phyloP scores from a whole-genome alignment of 176 grass and related monocot species.

The Phragmites australis region DNA sequence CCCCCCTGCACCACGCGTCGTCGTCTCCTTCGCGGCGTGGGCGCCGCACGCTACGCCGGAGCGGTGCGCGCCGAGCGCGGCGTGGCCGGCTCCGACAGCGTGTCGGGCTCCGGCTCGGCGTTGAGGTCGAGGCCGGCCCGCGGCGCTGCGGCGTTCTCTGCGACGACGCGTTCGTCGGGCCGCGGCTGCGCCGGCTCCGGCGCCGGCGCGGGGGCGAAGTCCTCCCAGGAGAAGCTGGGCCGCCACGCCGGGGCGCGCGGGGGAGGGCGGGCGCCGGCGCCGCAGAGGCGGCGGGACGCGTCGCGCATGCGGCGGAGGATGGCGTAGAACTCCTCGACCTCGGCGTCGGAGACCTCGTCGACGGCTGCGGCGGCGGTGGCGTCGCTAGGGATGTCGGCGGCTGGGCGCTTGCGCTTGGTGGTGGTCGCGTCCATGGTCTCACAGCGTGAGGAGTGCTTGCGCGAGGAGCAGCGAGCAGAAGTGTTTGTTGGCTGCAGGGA shows the following conservation, averaged over 20 bases:
- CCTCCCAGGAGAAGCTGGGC: constrained; percentile 76
- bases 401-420: constrained; percentile 39
- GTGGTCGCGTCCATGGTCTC: constrained; percentile 31
- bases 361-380: neutral
- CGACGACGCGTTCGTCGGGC: constrained; percentile 24
- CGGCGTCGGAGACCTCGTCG: constrained; percentile 58
- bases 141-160: constrained; percentile 5
- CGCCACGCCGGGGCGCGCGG: constrained; percentile 45
- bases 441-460: neutral
- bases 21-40: neutral
- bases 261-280: neutral
- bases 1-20: neutral
- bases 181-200: neutral
- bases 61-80: constrained; percentile 10
- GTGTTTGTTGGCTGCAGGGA: neutral
- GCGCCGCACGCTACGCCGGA: neutral
- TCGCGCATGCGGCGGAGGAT: constrained; percentile 71
- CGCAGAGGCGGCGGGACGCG: constrained; percentile 39
- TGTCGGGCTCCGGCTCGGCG: constrained; percentile 67
- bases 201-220: constrained; percentile 36
- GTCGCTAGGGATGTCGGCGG: neutral
- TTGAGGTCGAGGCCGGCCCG: constrained; percentile 58
- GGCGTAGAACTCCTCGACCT: constrained; percentile 93
- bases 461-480: neutral
- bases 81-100: neutral